Conservation (phyloP, 805 yeast species). For the Monosporozyma solicola region DNA sequence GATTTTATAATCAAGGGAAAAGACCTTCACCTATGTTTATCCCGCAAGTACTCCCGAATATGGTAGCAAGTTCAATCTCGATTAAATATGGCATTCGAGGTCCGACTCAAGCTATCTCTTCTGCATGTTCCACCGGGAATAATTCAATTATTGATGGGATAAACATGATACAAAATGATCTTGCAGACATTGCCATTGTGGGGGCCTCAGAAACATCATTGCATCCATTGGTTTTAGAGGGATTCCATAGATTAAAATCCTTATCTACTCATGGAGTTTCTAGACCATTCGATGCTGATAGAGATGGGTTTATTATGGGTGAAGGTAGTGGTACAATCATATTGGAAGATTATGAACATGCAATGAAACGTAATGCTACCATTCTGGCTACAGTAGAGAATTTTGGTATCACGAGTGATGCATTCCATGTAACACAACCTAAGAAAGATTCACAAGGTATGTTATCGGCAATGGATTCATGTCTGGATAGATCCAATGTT, state of each 20-base stretch:
- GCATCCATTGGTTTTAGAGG: conserved; percentile 81
- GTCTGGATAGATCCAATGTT: conserved; percentile 46
- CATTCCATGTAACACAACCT: conserved; percentile 90
- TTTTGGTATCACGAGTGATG: conserved; percentile 89
- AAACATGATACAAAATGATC: conserved; percentile 67
- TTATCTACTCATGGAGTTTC: conserved; percentile 59
- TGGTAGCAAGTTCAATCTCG: conserved; percentile 91
- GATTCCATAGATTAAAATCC: conserved; percentile 84
- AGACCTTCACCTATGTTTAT: conserved; percentile 79
- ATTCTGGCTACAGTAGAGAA: conserved; percentile 80
- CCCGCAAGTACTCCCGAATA: conserved; percentile 74
- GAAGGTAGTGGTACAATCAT: conserved; percentile 87
- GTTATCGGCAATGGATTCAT: conserved; percentile 67
- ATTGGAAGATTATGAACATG: conserved; percentile 72
- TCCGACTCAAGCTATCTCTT: conserved; percentile 78
- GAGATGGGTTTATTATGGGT: conserved; percentile 86
- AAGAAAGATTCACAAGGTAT: conserved; percentile 79
- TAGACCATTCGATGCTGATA: conserved; percentile 71
- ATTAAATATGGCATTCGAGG: conserved; percentile 72
- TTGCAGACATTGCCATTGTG: conserved; percentile 80
- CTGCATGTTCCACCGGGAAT: conserved; percentile 96
- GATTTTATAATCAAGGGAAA: conserved; percentile 30
- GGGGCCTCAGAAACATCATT: conserved; percentile 90
- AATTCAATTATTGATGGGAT: conserved; percentile 91
- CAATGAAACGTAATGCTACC: conserved; percentile 49